phyloP scores from a whole-genome alignment of 805 yeast genomes.

The Suhomyces sp. region DNA sequence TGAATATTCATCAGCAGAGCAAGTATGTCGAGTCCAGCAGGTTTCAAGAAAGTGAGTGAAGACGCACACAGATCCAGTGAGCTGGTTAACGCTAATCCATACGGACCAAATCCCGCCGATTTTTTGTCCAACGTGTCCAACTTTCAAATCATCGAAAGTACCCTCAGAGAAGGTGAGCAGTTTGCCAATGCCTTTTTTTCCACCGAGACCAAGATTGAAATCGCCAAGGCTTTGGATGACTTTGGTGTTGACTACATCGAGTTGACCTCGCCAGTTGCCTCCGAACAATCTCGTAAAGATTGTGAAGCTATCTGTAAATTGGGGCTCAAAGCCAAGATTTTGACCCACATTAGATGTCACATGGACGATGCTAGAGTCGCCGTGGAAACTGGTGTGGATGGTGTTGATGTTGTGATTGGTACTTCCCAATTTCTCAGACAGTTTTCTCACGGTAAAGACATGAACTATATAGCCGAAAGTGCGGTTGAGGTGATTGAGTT shows the following conservation, averaged over 20 bases:
- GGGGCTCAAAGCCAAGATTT: conserved; percentile 55
- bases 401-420: conserved; percentile 60
- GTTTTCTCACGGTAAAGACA: conserved; percentile 59
- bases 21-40: conserved; percentile 29
- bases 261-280: conserved; percentile 58
- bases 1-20: not conserved
- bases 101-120: conserved; percentile 59
- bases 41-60: conserved; percentile 36
- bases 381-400: conserved; percentile 61
- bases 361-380: conserved; percentile 62
- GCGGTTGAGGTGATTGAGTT: conserved; percentile 60
- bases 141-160: conserved; percentile 55
- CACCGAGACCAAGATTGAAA: conserved; percentile 54
- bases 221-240: conserved; percentile 59
- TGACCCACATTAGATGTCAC: conserved; percentile 60
- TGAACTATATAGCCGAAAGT: conserved; percentile 55
- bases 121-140: conserved; percentile 52
- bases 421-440: conserved; percentile 57
- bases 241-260: conserved; percentile 62
- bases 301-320: conserved; percentile 60
- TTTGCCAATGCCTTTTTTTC: conserved; percentile 61
- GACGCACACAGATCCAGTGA: conserved; percentile 26
- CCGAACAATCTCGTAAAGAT: conserved; percentile 55
- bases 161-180: conserved; percentile 63
- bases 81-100: conserved; percentile 40